Percentiles rank a stretch among this genome's conserved stretches.
phyloP scores from a whole-genome alignment of 2,329 filamentous ascomycete species.

The Spiromastix sp. region DNA sequence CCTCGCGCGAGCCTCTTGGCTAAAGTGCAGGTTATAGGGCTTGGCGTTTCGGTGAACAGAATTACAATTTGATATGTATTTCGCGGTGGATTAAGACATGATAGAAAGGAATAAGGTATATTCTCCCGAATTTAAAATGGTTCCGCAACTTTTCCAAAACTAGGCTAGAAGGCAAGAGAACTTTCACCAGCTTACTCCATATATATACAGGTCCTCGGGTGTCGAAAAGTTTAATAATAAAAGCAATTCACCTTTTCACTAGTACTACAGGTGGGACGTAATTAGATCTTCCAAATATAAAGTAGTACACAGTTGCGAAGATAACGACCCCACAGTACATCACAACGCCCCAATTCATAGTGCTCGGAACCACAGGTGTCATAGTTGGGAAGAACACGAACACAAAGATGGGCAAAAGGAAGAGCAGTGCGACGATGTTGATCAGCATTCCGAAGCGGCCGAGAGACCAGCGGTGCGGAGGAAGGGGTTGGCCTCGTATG shows the following conservation, averaged over 20 bases:
- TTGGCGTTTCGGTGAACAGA: too few relatives aligned
- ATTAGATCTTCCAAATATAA: constrained; percentile 27
- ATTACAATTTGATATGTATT: too few relatives aligned
- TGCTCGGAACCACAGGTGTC: constrained; percentile 20
- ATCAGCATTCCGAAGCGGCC: constrained; percentile 35
- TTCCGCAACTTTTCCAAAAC: too few relatives aligned
- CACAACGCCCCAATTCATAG: constrained; percentile 40
- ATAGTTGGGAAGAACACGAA: constrained; percentile 37
- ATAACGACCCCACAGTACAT: constrained; percentile 37
- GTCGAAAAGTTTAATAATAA: background rate
- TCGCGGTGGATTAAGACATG: too few relatives aligned
- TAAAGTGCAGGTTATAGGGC: too few relatives aligned
- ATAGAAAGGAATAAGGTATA: too few relatives aligned
- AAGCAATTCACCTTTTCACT: constrained; percentile 22
- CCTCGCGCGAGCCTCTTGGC: too few relatives aligned
- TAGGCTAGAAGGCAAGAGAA: too few relatives aligned
- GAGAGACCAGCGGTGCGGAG: constrained; percentile 35
- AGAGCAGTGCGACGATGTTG: constrained; percentile 31
- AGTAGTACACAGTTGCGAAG: constrained; percentile 35
- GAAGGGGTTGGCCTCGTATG: constrained; percentile 29
- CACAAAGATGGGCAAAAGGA: constrained; percentile 29
- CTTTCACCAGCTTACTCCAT: too few relatives aligned
- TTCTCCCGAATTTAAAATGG: too few relatives aligned
- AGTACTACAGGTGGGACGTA: constrained; percentile 32
- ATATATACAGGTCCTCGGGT: background rate